phyloP scores from a whole-genome alignment of 257 asterid genomes.

The Solanum chmielewskii region DNA sequence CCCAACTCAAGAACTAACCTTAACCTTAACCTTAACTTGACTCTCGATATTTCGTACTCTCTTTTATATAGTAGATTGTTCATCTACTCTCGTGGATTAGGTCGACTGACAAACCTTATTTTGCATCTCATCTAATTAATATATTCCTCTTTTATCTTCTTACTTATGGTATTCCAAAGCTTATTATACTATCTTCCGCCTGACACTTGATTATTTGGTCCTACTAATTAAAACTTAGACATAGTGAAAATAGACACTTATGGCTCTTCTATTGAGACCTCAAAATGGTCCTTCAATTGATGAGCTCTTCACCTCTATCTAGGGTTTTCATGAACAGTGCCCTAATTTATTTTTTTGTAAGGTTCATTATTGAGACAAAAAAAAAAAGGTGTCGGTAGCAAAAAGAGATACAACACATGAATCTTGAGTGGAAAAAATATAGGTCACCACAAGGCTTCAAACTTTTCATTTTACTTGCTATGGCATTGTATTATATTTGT shows the following conservation, averaged over 20 bases:
- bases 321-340: background rate
- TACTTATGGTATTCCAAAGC: background rate
- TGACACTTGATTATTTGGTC: background rate
- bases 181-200: background rate
- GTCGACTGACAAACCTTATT: background rate
- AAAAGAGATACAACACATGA: background rate
- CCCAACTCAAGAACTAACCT: background rate
- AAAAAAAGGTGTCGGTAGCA: slow-evolving; percentile 43
- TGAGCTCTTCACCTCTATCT: background rate
- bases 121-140: background rate
- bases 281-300: background rate
- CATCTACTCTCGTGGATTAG: background rate
- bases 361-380: background rate
- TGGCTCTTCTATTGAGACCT: background rate
- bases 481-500: background rate
- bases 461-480: background rate
- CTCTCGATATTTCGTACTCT: background rate
- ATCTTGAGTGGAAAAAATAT: background rate
- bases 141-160: background rate
- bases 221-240: background rate
- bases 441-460: background rate
- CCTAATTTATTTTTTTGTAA: background rate
- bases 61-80: background rate
- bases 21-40: background rate
- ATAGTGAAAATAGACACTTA: background rate